These are phyloP conservation scores for Verticillium nubilum DNA, from an alignment of 2,329 filamentous ascomycete genomes.

Conservation along the genomic window DNA sequence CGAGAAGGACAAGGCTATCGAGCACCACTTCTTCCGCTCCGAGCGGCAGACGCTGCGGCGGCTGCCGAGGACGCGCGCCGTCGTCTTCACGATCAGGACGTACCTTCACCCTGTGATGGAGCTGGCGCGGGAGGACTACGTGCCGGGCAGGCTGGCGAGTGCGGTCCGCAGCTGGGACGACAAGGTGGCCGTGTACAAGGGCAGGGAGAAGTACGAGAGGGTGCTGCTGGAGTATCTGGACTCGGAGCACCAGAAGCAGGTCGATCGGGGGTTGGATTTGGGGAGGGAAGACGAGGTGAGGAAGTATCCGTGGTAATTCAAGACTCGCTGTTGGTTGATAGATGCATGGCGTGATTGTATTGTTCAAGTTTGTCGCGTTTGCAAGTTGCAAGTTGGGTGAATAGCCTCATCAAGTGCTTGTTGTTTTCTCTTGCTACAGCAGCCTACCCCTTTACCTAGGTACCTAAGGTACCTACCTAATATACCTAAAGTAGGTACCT, in stretches of 20 bases:
- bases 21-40: constrained; percentile 71
- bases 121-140: constrained; percentile 65
- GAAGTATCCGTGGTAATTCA: constrained; percentile 56
- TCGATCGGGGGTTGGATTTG: constrained; percentile 59
- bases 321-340: no score
- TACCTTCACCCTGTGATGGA: constrained; percentile 71
- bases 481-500: no score
- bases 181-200: constrained; percentile 73
- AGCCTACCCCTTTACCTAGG: no score
- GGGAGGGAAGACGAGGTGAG: constrained; percentile 53
- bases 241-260: constrained; percentile 65
- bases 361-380: no score
- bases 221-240: constrained; percentile 75
- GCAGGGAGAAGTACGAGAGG: constrained; percentile 65
- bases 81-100: constrained; percentile 73
- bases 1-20: constrained; percentile 65
- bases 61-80: constrained; percentile 49
- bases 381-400: no score
- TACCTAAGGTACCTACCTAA: no score
- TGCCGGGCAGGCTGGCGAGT: constrained; percentile 72
- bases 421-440: no score
- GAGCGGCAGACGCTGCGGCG: constrained; percentile 67
- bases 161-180: constrained; percentile 77
- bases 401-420: no score
- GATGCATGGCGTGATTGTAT: no score